Percentiles rank a stretch among this genome's conserved stretches.
phyloP scores from a whole-genome alignment of 192 early-diverging fungal species.

The Allomyces macrogynus region DNA sequence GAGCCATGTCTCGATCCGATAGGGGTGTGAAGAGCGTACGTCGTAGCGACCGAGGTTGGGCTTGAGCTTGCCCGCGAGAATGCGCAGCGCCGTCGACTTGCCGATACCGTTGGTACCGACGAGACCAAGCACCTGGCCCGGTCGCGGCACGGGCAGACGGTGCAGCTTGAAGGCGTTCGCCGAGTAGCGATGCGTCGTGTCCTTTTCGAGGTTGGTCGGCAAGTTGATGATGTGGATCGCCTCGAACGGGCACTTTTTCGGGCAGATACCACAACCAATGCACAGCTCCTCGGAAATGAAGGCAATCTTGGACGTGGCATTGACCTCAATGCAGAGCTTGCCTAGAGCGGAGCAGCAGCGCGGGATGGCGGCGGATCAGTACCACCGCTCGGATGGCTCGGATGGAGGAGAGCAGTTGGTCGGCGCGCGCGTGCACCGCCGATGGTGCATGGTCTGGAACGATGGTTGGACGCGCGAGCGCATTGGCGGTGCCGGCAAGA shows the following conservation, averaged over 20 bases:
- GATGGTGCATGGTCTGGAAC: too few species aligned
- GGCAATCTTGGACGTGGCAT: conserved; percentile 65
- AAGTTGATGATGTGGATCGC: conserved; percentile 93
- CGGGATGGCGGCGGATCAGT: too few species aligned
- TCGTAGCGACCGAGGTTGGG: conserved; percentile 80
- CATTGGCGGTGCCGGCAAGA: background rate
- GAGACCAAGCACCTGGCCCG: conserved; percentile 89
- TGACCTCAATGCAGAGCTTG: conserved; percentile 86
- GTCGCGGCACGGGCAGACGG: conserved; percentile 78
- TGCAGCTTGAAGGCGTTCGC: conserved; percentile 98
- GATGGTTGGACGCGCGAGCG: too few species aligned
- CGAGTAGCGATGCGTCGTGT: conserved; percentile 89
- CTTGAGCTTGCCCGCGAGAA: conserved; percentile 81
- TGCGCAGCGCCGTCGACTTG: conserved; percentile 86
- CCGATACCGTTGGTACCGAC: conserved; percentile 96
- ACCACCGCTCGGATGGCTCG: too few species aligned
- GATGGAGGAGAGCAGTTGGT: too few species aligned
- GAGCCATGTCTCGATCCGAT: too few species aligned
- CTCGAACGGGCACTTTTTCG: conserved; percentile 92
- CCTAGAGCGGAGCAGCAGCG: conserved; percentile 18
- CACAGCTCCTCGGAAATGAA: conserved; percentile 88
- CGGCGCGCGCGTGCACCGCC: too few species aligned
- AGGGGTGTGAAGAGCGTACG: conserved; percentile 5
- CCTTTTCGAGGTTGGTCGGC: conserved; percentile 81
- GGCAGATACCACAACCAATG: conserved; percentile 96